Percentiles rank a stretch among this genome's conserved stretches.
phyloP scores from a whole-genome alignment of 2,329 filamentous ascomycete species.

The Chrysosphaeria jannelii region DNA sequence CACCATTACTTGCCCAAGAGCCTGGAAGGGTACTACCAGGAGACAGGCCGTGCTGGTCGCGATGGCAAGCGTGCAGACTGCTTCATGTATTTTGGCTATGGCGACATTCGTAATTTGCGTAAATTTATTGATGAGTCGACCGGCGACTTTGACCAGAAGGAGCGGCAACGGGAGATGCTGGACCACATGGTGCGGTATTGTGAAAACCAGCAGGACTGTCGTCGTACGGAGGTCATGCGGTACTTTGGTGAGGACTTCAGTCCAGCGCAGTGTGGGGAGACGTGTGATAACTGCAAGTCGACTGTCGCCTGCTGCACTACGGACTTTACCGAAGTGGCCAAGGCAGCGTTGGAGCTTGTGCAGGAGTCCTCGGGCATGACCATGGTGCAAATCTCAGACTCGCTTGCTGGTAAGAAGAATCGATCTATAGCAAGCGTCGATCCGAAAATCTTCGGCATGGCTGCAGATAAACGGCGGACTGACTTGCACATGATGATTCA shows the following conservation, averaged over 20 bases:
- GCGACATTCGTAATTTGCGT: constrained; percentile 41
- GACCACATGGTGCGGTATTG: constrained; percentile 64
- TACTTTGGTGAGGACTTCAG: constrained; percentile 81
- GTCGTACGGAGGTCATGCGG: constrained; percentile 60
- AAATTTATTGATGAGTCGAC: constrained; percentile 65
- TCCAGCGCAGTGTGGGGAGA: constrained; percentile 34
- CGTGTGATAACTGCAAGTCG: constrained; percentile 74
- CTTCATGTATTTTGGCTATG: constrained; percentile 66
- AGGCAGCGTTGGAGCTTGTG: constrained; percentile 39
- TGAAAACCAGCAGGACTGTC: constrained; percentile 66
- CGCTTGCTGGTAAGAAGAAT: constrained; percentile 44
- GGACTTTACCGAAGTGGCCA: constrained; percentile 51
- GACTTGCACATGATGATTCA: constrained; percentile 69
- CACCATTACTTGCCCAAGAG: constrained; percentile 85
- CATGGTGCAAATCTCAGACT: constrained; percentile 52
- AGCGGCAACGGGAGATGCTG: constrained; percentile 61
- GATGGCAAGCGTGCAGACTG: constrained; percentile 72
- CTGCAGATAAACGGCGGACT: constrained; percentile 35
- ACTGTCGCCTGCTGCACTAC: constrained; percentile 36
- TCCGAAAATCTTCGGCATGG: constrained; percentile 26
- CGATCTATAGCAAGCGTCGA: constrained; percentile 24
- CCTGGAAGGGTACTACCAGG: constrained; percentile 91
- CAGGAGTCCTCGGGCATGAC: constrained; percentile 29
- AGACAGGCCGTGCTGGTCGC: constrained; percentile 79
- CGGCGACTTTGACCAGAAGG: constrained; percentile 46